Evolutionary conservation across 306 rosid species (phyloP).

Genomic region (Aeschynomene evenia): DNA sequence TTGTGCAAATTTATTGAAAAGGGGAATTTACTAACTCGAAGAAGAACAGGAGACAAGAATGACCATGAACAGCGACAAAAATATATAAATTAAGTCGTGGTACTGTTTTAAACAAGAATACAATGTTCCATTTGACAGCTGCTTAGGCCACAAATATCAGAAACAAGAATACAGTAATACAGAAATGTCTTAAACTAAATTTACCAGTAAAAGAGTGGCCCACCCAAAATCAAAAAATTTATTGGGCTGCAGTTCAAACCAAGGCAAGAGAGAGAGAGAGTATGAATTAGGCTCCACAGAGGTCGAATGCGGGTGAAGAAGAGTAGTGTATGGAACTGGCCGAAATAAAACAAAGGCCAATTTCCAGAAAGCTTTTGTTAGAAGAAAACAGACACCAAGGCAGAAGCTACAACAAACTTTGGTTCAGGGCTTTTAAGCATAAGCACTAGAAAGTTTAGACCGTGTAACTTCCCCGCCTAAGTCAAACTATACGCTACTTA

Average conservation of each 20-base stretch:
- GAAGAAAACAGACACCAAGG: slow-evolving; percentile 36
- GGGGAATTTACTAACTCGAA: background rate
- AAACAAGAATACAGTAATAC: background rate
- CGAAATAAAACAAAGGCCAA: slow-evolving; percentile 61
- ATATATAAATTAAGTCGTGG: background rate
- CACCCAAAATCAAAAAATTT: slow-evolving; percentile 21
- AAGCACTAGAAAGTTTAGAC: slow-evolving; percentile 35
- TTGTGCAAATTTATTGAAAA: too few species aligned
- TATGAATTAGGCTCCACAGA: slow-evolving; percentile 25
- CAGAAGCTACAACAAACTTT: slow-evolving; percentile 38
- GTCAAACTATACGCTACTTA: slow-evolving; percentile 45
- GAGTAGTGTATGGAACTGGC: slow-evolving; percentile 47
- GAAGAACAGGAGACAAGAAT: background rate
- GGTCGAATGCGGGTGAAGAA: slow-evolving; percentile 9
- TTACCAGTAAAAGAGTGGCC: background rate
- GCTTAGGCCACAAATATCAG: background rate
- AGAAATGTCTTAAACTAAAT: background rate
- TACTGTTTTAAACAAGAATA: background rate
- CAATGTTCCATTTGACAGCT: background rate
- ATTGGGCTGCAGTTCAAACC: slow-evolving; percentile 27
- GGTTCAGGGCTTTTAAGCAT: background rate
- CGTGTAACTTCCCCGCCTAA: slow-evolving; percentile 30
- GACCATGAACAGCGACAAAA: background rate
- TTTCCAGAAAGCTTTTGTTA: slow-evolving; percentile 51
- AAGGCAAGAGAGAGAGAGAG: background rate